phyloP scores from a whole-genome alignment of 2,329 filamentous ascomycete species.

The Teratosphaeria nubilosa region DNA sequence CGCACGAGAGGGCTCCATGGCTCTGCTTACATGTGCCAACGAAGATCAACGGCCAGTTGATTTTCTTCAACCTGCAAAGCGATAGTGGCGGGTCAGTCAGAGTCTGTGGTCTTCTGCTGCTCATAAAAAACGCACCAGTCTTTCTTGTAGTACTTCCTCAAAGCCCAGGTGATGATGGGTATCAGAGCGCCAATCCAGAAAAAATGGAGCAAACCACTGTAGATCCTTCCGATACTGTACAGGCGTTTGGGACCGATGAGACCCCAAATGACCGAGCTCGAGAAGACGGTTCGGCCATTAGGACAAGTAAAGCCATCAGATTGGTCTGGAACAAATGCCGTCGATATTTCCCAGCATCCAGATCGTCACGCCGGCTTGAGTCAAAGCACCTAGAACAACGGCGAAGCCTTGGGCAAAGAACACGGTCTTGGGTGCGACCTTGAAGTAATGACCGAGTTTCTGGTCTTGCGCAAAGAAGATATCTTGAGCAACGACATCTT shows the following conservation, averaged over 20 bases:
- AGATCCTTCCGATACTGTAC: constrained; percentile 39
- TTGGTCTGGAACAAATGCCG: constrained; percentile 32
- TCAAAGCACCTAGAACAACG: constrained; percentile 31
- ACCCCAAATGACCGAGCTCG: constrained; percentile 32
- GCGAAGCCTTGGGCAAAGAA: constrained; percentile 37
- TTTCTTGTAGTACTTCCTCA: constrained; percentile 29
- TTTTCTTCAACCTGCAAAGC: constrained; percentile 10
- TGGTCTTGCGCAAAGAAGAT: constrained; percentile 6
- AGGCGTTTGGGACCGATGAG: constrained; percentile 40
- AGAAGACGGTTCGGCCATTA: constrained; percentile 36
- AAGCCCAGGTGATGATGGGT: constrained; percentile 33
- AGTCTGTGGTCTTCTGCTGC: constrained; percentile 15
- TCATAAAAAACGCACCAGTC: constrained; percentile 6
- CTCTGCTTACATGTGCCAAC: constrained; percentile 34
- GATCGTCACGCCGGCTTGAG: constrained; percentile 38
- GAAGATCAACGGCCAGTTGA: constrained; percentile 57
- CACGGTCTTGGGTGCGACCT: constrained; percentile 34
- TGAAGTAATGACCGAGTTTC: constrained; percentile 30
- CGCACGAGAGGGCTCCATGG: too few relatives aligned
- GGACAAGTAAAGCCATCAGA: constrained; percentile 40
- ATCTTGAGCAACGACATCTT: constrained; percentile 25
- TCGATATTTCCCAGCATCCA: constrained; percentile 38
- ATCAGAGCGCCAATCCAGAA: constrained; percentile 41
- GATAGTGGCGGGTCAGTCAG: background rate
- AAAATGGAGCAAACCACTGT: constrained; percentile 39